Conservation (phyloP, 192 early-diverging fungal genomes). For the Helicostylum pulchrum region DNA sequence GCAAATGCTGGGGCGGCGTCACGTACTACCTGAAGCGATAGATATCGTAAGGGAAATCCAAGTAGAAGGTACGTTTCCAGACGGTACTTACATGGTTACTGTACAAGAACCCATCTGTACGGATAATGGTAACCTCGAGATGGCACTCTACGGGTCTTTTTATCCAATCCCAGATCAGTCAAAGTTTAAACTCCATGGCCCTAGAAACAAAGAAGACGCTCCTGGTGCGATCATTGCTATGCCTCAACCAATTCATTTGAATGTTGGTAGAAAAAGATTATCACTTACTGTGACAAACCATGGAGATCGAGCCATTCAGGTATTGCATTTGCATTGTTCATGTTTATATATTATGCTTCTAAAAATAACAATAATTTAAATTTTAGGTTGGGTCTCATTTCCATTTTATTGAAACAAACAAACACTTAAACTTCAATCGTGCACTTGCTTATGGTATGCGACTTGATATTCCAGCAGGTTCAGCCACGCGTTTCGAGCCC, state of each 20-base stretch:
- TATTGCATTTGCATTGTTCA: constrained; percentile 25
- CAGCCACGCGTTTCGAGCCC: constrained; percentile 92
- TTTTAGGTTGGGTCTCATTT: constrained; percentile 87
- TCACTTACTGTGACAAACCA: constrained; percentile 80
- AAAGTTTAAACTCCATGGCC: constrained; percentile 46
- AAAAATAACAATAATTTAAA: background rate
- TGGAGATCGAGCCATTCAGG: constrained; percentile 91
- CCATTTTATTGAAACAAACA: constrained; percentile 93
- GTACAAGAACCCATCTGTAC: constrained; percentile 87
- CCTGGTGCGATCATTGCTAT: constrained; percentile 66
- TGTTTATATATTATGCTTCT: background rate
- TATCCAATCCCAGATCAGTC: constrained; percentile 68
- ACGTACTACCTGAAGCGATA: constrained; percentile 73
- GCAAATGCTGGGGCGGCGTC: constrained; percentile 78
- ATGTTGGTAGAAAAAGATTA: constrained; percentile 66
- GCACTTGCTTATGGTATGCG: constrained; percentile 76
- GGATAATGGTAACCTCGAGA: constrained; percentile 70
- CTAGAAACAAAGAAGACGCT: constrained; percentile 30
- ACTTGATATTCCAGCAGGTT: constrained; percentile 92
- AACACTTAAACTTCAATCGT: constrained; percentile 78
- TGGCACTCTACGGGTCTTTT: constrained; percentile 87
- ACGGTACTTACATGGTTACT: constrained; percentile 91
- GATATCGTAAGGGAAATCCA: constrained; percentile 76
- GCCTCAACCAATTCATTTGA: constrained; percentile 66
- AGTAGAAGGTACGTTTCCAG: constrained; percentile 85